These are phyloP conservation scores for Aegilops longissima DNA, from an alignment of 176 grass and related monocot species.

Conservation along the genomic window DNA sequence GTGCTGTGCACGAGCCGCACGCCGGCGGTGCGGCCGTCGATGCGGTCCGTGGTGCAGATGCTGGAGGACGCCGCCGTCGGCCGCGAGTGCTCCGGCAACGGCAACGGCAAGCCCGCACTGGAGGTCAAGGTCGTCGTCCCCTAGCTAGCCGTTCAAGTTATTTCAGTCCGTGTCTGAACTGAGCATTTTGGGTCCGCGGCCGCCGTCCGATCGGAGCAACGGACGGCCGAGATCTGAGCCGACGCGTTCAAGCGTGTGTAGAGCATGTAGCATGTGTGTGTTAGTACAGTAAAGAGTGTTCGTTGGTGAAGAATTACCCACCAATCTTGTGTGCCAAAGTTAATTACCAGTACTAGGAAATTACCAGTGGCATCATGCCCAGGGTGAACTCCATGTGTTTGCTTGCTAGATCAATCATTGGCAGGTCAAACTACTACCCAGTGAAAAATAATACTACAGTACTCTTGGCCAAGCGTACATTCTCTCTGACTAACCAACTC, in stretches of 20 bases:
- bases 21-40: constrained; percentile 71
- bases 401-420: neutral
- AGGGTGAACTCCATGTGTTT: neutral
- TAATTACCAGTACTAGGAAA: neutral
- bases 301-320: neutral
- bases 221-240: neutral
- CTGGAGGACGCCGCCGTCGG: constrained; percentile 59
- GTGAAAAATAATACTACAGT: too few species aligned
- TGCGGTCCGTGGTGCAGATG: constrained; percentile 92
- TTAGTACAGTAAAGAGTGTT: neutral
- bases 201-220: neutral
- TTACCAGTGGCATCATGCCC: too few species aligned
- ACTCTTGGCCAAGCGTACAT: too few species aligned
- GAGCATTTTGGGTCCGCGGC: neutral
- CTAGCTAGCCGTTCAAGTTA: constrained; percentile 16
- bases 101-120: neutral
- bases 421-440: neutral
- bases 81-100: neutral
- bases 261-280: neutral
- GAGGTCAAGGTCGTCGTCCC: constrained; percentile 34
- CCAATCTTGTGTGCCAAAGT: neutral
- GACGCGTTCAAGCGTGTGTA: neutral
- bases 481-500: neutral
- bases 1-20: constrained; percentile 64
- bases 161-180: neutral